Base-by-base conservation (phyloP, 176 grass and related monocot species). In the Carex littledalei region DNA sequence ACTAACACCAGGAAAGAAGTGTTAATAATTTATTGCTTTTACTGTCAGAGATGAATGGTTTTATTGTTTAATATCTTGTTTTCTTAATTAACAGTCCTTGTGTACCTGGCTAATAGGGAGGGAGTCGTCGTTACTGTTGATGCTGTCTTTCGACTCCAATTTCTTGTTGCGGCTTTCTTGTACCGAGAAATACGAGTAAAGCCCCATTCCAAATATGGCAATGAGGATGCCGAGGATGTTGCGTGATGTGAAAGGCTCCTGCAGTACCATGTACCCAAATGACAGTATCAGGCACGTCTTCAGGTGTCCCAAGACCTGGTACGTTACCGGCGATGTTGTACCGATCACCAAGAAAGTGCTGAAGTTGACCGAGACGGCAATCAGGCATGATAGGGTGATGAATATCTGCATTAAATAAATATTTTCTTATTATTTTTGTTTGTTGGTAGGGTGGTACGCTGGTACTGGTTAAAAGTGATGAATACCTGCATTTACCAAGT, bases 261-360 rank as follows among this genome's bases (percentile, higher is more conserved):
- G 81, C 61, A 98, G 79, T 17, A 98, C 80, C 31, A 89, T 18
- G 87, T 89, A 98, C 57, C 92, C 92, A 56, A 94, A 94, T 82
- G 92, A 94, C 26, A 94, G 89, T 83, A 98, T 87, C 7, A 98
- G 87, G 86, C 95, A 98, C 31, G 92, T 98, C 86, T 98, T 98
- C 72, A 98, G 86, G 87, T 98, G 95, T 13, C 95, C 95, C 43
- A 98, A 85, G n/a, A 98, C 92, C 82, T 98, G 95, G 86, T 98
- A 94, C 2, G 92, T 98, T 87, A 98, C 92, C 3, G 92, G 94
- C 15, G 92, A 98, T 4, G 92, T 94, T n/a, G 92, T 94, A 57
- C 92, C 92, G 63, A 98, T 94, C 56, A 98, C 95, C 84, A 98
- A 84, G 75, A 94, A 98, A 16, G 92, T 98, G 91, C 95, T 98